These are phyloP conservation scores for Mortierella alpina DNA, from an alignment of 192 early-diverging fungal species.

Conservation along the genomic window DNA sequence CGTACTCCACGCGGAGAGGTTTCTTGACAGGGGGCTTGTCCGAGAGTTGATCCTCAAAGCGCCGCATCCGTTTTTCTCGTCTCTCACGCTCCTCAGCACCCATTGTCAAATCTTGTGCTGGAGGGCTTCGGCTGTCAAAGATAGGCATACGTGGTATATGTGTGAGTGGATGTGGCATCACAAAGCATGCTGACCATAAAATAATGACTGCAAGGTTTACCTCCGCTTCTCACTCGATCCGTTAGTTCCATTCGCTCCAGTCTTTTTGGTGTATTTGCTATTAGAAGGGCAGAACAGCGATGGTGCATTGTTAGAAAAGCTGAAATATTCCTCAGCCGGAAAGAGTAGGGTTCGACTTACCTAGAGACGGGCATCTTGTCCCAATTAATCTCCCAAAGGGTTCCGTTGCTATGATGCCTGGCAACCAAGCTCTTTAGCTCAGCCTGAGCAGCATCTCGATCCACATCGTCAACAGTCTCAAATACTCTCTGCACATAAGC, in stretches of 20 bases:
- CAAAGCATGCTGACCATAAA: not conserved
- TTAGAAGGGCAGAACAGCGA: not conserved
- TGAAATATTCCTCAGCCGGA: not conserved
- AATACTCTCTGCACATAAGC: constrained; percentile 56
- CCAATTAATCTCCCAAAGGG: constrained; percentile 74
- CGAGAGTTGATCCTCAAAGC: constrained; percentile 16
- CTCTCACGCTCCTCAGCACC: constrained; percentile 14
- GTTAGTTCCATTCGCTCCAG: not conserved
- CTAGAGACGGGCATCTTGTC: constrained; percentile 71
- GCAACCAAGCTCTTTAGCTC: constrained; percentile 69
- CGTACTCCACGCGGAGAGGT: constrained; percentile 15
- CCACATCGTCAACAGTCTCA: constrained; percentile 41
- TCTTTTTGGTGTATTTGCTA: constrained; percentile 22
- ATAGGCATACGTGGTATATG: not conserved
- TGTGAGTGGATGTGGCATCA: not conserved
- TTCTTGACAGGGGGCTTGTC: constrained; percentile 14
- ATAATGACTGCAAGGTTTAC: not conserved
- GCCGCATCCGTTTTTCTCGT: constrained; percentile 42
- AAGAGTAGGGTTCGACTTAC: constrained; percentile 48
- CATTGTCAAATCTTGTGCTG: constrained; percentile 9
- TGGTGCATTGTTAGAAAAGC: not conserved
- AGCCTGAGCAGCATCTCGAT: constrained; percentile 58
- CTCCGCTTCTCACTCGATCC: too few relatives aligned
- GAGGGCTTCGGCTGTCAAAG: not conserved
- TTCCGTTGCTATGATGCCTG: constrained; percentile 52